Percentiles rank a stretch among this genome's conserved stretches.
These are phyloP conservation scores for Plasmodium cynomolgi DNA, from an alignment of 169 alveolate species.

Conservation along the genomic window DNA sequence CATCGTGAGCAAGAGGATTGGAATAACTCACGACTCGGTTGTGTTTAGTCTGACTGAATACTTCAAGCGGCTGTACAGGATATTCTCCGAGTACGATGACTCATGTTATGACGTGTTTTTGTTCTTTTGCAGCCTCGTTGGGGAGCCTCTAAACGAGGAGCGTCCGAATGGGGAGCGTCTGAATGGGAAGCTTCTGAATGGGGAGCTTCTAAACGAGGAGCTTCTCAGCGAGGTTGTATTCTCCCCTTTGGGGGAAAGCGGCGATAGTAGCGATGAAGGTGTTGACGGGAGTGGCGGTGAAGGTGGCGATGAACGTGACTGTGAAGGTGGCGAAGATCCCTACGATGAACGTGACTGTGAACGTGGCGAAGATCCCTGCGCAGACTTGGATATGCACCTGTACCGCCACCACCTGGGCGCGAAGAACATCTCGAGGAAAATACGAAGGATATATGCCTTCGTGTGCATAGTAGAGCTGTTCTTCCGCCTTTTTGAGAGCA, in stretches of 20 bases:
- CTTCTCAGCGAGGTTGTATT: background rate
- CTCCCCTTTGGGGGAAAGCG: background rate
- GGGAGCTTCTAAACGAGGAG: background rate
- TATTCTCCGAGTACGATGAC: constrained; percentile 29
- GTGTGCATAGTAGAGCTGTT: constrained; percentile 24
- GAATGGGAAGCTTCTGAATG: background rate
- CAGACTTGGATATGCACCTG: constrained; percentile 20
- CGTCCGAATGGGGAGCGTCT: background rate
- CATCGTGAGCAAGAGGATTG: constrained; percentile 23
- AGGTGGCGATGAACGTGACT: background rate
- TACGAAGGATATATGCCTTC: constrained; percentile 25
- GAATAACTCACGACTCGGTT: constrained; percentile 6
- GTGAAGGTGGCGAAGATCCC: background rate
- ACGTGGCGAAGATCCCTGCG: background rate
- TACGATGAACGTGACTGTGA: background rate
- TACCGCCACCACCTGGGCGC: constrained; percentile 13
- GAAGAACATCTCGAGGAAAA: background rate
- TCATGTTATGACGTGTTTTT: constrained; percentile 40
- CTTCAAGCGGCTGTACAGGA: constrained; percentile 19
- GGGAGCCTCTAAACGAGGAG: background rate
- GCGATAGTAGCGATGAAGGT: background rate
- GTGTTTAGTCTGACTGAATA: constrained; percentile 1
- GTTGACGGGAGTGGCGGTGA: background rate
- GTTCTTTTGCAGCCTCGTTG: constrained; percentile 18
- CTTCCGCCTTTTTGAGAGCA: constrained; percentile 28